phyloP scores from a whole-genome alignment of 1,284 basidiomycete genomes.

The Ustilago lituana region DNA sequence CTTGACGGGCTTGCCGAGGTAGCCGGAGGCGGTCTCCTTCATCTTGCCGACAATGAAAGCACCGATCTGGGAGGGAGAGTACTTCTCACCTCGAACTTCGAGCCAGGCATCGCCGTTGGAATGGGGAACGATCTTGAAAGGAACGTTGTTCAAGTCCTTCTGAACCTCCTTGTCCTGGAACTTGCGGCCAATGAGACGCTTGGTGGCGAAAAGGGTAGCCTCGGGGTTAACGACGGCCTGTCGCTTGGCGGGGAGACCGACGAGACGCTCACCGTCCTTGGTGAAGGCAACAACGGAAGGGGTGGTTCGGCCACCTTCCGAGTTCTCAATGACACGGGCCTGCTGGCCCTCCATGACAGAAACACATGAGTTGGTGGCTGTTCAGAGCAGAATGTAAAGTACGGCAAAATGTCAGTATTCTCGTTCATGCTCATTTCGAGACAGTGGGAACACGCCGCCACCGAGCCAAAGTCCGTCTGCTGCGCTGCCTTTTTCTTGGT shows the following conservation, averaged over 20 bases:
- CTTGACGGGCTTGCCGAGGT: slow-evolving; percentile 91
- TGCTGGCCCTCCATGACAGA: slow-evolving; percentile 81
- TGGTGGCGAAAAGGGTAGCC: slow-evolving; percentile 76
- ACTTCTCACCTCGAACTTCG: slow-evolving; percentile 75
- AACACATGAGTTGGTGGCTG: slow-evolving; percentile 66
- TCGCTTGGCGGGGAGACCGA: slow-evolving; percentile 95
- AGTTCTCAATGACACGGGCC: slow-evolving; percentile 95
- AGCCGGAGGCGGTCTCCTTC: slow-evolving; percentile 92
- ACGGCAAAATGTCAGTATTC: slow-evolving; percentile 10
- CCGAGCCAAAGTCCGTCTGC: too few relatives aligned
- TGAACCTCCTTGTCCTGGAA: slow-evolving; percentile 93
- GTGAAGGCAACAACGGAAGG: slow-evolving; percentile 99
- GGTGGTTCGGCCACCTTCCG: slow-evolving; percentile 96
- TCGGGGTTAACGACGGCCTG: slow-evolving; percentile 95
- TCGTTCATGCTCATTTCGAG: too few relatives aligned
- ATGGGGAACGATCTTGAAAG: slow-evolving; percentile 80
- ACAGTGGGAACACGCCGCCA: too few relatives aligned
- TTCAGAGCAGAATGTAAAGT: neutral
- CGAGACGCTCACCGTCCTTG: slow-evolving; percentile 77
- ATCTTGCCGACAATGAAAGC: slow-evolving; percentile 89
- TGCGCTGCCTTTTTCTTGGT: too few relatives aligned
- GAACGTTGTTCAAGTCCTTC: slow-evolving; percentile 78
- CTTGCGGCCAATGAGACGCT: slow-evolving; percentile 93
- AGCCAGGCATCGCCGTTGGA: slow-evolving; percentile 76
- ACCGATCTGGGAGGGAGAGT: slow-evolving; percentile 76